Evolutionary conservation across 352 stramenopile species (phyloP), one percentile per base, ranked within the genome.

Genomic region (Phytophthora melonis): DNA sequence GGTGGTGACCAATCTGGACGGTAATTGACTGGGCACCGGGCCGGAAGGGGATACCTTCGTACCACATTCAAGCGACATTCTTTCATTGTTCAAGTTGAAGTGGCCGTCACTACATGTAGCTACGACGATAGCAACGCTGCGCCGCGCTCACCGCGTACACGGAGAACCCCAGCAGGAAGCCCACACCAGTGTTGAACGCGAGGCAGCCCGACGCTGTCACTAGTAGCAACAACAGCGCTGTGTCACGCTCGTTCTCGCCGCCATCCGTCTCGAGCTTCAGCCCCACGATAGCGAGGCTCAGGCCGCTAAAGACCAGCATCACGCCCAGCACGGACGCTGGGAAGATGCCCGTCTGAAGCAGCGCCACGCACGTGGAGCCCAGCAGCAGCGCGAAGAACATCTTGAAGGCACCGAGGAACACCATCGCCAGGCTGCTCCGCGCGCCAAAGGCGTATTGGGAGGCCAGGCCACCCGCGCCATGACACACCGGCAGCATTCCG

Each of bases 381-480:
- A 98, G 91, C 18, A 98, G 83, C 25, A 98, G 68, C n/a, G 92
- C 88, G 57, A 98, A 81, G 18, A 90, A 75, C n/a, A 98, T 76
- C 81, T 99, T 99, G 62, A 93, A 84, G 2, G 67, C 25, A 11
- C 96, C 96, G 3, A 99, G 81, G 63, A 98, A 87, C 1, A 96
- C 78, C 75, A 99, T 96, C 11, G 93, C 87, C 19, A 97, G 81
- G 66, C 92, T 97, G 72, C 91, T 95, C 43, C 93, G 84, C 2
- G 96, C 96, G 18, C 96, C 96, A 52, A 99, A 97, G 32, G 90
- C 78, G 82, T 98, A 89, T 76, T 99, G 95, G 32, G 91, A 96
- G 8, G 94, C 94, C 54, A 99, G 81, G 13, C 95, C 95, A 18
- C 95, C 95, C 9, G 94, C 92, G 34, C 95, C 95, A 73, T 99